Base-by-base conservation (phyloP, 331 rosid species). In the Pyracantha coccinea region DNA sequence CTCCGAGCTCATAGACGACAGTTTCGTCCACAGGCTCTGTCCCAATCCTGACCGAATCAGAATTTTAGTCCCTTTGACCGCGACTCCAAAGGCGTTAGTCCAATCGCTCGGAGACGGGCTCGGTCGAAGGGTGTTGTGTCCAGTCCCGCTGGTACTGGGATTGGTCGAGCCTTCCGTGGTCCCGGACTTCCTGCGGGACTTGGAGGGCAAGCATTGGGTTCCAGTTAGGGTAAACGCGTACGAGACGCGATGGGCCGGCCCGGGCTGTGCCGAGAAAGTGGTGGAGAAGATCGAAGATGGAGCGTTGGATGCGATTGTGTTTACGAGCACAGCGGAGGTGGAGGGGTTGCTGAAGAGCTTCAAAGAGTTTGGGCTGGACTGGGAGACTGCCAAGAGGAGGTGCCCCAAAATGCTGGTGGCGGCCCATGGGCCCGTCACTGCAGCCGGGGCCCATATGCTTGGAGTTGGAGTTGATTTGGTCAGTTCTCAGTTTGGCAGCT, bases 311-410 rank as follows among this genome's bases (percentile, higher is more conserved):
- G 94, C 83, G 21, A 16, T 90, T 2, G 86, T 90, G 79, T 90
- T 92, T 54, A 90, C 97, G 7, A 90, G 96, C 80, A 92, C 80
- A 7, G 92, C 92, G 35, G 94, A 92, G 85, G 96, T 92, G 78
- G 96, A 92, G 78, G 97, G 96, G 12, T 25, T 92, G 80, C 77
- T 90, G 65, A 90, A 87, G 82, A 86, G 96, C 75, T 55, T 92
- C 78, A 79, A 58, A 68, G 86, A 79, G 70, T 57, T 88, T 53
- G 92, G 94, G 57, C 41, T 84, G 85, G 83, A 81, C 50, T 87
- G 89, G 77, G 60, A 45, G 73, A 21, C 41, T 35, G 72, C 87
- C 69, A 92, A 78, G 80, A 79, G 32, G 45, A 75, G 62, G 63
- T 85, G 88, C 38, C 96, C 91, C 0, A 33, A 68, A 5, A 19